These are phyloP conservation scores for Venturia effusa DNA, from an alignment of 2,329 filamentous ascomycete genomes.

Conservation along the genomic window DNA sequence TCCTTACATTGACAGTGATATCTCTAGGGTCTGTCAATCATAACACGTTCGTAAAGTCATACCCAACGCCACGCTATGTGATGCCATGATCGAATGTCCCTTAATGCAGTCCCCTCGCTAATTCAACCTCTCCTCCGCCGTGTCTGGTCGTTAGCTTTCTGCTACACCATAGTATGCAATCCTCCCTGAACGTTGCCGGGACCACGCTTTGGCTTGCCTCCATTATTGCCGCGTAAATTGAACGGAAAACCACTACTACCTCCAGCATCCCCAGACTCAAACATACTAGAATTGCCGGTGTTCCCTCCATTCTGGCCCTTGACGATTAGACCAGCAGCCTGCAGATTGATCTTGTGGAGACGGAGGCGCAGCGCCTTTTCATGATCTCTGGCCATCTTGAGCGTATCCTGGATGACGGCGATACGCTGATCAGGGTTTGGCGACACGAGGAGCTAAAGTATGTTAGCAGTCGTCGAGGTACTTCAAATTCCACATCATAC, in stretches of 20 bases:
- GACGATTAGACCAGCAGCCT: constrained; percentile 65
- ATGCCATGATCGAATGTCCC: not conserved
- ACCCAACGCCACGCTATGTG: constrained; percentile 3
- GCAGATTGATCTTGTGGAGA: constrained; percentile 65
- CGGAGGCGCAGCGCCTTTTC: constrained; percentile 66
- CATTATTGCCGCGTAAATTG: not conserved
- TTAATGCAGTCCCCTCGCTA: not conserved
- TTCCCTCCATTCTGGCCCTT: constrained; percentile 2
- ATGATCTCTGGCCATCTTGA: constrained; percentile 55
- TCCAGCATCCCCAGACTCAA: not conserved
- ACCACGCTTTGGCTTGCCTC: not conserved
- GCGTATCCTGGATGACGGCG: constrained; percentile 57
- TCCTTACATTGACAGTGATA: not conserved
- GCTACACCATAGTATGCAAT: not conserved
- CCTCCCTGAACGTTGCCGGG: not conserved
- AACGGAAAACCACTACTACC: not conserved
- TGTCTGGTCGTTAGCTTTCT: too few species aligned
- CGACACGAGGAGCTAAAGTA: constrained; percentile 56
- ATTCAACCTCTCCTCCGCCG: too few species aligned
- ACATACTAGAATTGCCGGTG: not conserved
- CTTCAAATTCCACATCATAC: constrained; percentile 26
- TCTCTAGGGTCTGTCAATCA: not conserved
- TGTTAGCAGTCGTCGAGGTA: too few species aligned
- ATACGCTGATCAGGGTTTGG: constrained; percentile 55
- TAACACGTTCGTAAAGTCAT: not conserved